Evolutionary conservation across 208 protist species (phyloP).

Genomic region (Wallacemonas collosoma): DNA sequence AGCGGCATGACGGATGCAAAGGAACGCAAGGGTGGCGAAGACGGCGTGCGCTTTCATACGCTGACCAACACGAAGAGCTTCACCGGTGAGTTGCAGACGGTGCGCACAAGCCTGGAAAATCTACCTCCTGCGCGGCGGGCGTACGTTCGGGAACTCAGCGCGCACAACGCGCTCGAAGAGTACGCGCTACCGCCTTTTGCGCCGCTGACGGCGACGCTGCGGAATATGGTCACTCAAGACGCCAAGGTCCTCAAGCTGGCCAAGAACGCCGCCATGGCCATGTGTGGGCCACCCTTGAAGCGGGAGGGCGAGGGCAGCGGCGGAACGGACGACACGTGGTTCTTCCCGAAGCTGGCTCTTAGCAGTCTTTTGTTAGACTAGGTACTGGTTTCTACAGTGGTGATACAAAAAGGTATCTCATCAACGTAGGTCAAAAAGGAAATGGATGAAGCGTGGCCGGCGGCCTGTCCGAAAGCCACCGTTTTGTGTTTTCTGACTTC

Average conservation of each 20-base stretch:
- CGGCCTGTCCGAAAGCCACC: too few relatives aligned
- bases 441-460: too few relatives aligned
- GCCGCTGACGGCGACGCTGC: conserved; percentile 74
- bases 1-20: conserved; percentile 27
- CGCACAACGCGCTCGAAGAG: conserved; percentile 53
- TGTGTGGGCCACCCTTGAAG: conserved; percentile 36
- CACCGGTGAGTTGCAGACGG: conserved; percentile 54
- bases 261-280: conserved; percentile 63
- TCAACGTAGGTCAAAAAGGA: too few relatives aligned
- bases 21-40: conserved; percentile 59
- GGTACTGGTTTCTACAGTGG: neutral
- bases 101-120: conserved; percentile 30
- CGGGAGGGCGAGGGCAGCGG: conserved; percentile 16
- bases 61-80: conserved; percentile 75
- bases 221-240: conserved; percentile 71
- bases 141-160: conserved; percentile 61
- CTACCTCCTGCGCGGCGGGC: conserved; percentile 35
- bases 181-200: conserved; percentile 75
- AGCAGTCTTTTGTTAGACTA: conserved; percentile 67
- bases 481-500: too few relatives aligned
- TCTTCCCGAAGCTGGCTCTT: conserved; percentile 68
- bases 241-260: conserved; percentile 59
- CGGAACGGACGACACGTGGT: conserved; percentile 44
- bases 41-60: conserved; percentile 70
- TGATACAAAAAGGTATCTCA: too few relatives aligned